Percentiles rank a stretch among this genome's conserved stretches.
phyloP scores from a whole-genome alignment of 2,329 filamentous ascomycete species.

The Myriangium duriaei region DNA sequence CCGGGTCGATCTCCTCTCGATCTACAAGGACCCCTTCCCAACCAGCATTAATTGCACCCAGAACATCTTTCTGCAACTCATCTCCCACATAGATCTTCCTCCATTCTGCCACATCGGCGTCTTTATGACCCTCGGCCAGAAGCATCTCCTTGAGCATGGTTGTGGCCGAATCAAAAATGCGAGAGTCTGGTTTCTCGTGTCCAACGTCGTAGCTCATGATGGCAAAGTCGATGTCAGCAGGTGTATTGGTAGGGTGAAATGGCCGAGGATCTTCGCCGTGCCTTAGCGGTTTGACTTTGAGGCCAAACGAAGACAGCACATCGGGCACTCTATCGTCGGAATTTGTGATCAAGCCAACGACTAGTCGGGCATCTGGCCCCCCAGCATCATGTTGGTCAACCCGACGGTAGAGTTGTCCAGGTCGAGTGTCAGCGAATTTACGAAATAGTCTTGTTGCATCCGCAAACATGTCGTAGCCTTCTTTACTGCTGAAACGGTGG shows the following conservation, averaged over 20 bases:
- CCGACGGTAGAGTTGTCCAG: slow-evolving; percentile 7
- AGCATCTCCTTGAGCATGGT: slow-evolving; percentile 28
- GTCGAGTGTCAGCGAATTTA: slow-evolving; percentile 23
- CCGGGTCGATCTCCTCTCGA: slow-evolving; percentile 16
- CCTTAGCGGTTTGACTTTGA: slow-evolving; percentile 33
- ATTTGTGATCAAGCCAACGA: slow-evolving; percentile 50
- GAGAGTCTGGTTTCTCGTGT: slow-evolving; percentile 43
- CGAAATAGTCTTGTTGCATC: slow-evolving; percentile 36
- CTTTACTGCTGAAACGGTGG: slow-evolving; percentile 39
- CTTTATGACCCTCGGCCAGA: slow-evolving; percentile 18
- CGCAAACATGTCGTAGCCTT: slow-evolving; percentile 40
- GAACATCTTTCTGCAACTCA: slow-evolving; percentile 38
- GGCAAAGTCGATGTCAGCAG: slow-evolving; percentile 41
- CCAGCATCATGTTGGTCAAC: slow-evolving; percentile 4
- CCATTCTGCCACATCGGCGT: slow-evolving; percentile 15
- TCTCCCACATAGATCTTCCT: slow-evolving; percentile 43
- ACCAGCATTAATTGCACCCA: slow-evolving; percentile 34
- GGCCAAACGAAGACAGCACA: slow-evolving; percentile 42
- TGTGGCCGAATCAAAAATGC: slow-evolving; percentile 45
- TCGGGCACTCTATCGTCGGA: slow-evolving; percentile 48
- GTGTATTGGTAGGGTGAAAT: slow-evolving; percentile 9
- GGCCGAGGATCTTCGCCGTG: slow-evolving; percentile 13
- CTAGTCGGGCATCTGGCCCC: slow-evolving; percentile 14
- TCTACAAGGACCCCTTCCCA: slow-evolving; percentile 36
- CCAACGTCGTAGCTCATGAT: slow-evolving; percentile 53